These are phyloP conservation scores for Saposhnikovia divaricata DNA, from an alignment of 129 eudicot species.

Conservation along the genomic window DNA sequence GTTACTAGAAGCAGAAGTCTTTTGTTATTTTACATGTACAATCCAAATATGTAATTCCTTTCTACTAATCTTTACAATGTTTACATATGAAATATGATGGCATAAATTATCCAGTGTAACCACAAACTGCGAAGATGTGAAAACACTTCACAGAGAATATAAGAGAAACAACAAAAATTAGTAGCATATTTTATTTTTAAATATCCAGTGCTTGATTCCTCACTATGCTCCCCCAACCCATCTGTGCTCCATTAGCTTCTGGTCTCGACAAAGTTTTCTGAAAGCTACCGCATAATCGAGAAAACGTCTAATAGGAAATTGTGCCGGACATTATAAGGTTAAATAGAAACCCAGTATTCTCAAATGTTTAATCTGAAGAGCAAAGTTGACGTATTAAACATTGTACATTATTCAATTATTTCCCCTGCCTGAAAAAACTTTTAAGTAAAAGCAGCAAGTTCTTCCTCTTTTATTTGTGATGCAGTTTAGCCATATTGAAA, in stretches of 20 bases:
- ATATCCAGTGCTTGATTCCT: background rate
- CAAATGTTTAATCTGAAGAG: no score
- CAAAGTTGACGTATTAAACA: background rate
- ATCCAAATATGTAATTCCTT: background rate
- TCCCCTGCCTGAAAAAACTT: background rate
- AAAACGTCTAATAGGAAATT: no score
- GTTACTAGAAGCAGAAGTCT: background rate
- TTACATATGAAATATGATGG: background rate
- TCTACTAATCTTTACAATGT: background rate
- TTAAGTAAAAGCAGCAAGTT: background rate
- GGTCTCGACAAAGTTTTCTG: background rate
- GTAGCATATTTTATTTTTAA: background rate
- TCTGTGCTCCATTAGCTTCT: background rate
- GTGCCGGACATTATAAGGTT: background rate
- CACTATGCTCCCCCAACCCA: background rate
- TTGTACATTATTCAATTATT: no score
- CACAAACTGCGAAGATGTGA: background rate
- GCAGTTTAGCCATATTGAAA: background rate
- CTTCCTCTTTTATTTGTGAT: background rate
- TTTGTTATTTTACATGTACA: background rate
- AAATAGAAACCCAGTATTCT: no score
- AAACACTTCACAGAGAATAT: background rate
- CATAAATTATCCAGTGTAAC: background rate
- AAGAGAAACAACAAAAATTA: conserved; percentile 1
- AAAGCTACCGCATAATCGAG: no score